Base-by-base conservation (phyloP, 2,329 filamentous ascomycete genomes). In the Fusarium ramigenum region DNA sequence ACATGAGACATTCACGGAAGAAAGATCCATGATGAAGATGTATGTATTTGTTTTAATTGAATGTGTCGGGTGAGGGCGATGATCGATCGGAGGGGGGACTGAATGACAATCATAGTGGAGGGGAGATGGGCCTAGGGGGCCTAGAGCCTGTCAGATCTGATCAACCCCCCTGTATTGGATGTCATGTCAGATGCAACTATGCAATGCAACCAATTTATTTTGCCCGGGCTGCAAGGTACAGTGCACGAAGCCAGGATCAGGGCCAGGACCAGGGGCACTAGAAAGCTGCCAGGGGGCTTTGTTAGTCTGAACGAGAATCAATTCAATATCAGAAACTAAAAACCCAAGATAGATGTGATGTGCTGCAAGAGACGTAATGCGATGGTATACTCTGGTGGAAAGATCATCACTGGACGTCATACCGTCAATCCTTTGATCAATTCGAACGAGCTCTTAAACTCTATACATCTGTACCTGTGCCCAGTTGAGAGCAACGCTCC, bases 141-240 rank as follows among this genome's bases (percentile, higher is more conserved):
- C 50, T 53, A 37, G 34, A 37, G 49, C 52, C 63, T 57, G 66
- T 64, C 66, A 69, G 64, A 69, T 69, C 65, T 39, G 67, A 50
- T 50, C 59, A 39, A 39, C 49, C 50, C 60, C 47, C 54, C 58
- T 52, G 64, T 63, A 50, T 28, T 53, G 50, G 57, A 50, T 47
- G 54, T 47, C 54, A 58, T 58, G 54, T 58, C 54, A 58, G 54
- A 54, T 47, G 58, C 36, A 65, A 69, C 54, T 47, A 58, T 70
- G 66, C 61, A 70, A 70, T 70, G 60, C 65, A 70, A 70, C 69
- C 70, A 65, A 60, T 70, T 46, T 40, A 52, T 28, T 36, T 49
- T 64, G 23, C 49, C 36, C 15, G 49, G 30, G n/a, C 65, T 73
- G 70, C 70, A 73, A 73, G 70, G 70, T 59, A 73, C 70, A 50